Evolutionary conservation across 805 yeast species (phyloP).

Genomic region (Lachancea sp.): DNA sequence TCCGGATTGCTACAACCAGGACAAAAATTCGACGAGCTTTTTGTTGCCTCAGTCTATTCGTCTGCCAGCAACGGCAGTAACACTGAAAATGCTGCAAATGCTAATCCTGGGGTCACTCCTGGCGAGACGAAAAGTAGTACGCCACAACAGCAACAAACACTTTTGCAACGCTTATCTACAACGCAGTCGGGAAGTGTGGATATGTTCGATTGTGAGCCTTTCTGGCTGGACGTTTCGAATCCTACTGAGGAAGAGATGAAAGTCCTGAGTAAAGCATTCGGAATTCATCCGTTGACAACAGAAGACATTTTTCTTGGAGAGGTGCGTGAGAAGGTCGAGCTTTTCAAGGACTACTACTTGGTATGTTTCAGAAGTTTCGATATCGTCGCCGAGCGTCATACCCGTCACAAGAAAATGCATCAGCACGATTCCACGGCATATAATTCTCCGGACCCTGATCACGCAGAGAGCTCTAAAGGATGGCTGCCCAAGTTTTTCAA

Average conservation of each 20-base stretch:
- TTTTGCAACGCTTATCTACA: conserved; percentile 5
- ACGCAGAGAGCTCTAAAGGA: conserved; percentile 5
- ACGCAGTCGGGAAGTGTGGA: conserved; percentile 13
- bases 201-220: conserved; percentile 49
- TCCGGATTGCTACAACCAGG: conserved; percentile 69
- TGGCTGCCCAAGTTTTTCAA: conserved; percentile 17
- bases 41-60: conserved; percentile 41
- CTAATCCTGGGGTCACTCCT: conserved; percentile 5
- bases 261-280: conserved; percentile 80
- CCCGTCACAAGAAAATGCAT: conserved; percentile 42
- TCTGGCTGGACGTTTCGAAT: conserved; percentile 89
- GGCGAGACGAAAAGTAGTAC: conserved; percentile 7
- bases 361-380: conserved; percentile 85
- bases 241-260: conserved; percentile 98
- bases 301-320: conserved; percentile 93
- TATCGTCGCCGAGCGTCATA: conserved; percentile 66
- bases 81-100: background rate
- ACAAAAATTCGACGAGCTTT: conserved; percentile 55
- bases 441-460: background rate
- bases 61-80: background rate
- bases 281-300: conserved; percentile 92
- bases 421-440: conserved; percentile 21
- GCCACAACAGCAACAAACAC: conserved; percentile 6
- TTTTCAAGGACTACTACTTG: conserved; percentile 84
- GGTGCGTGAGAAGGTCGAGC: conserved; percentile 89